Conservation (phyloP, 106 monocot species). For the Agapanthus africanus region DNA sequence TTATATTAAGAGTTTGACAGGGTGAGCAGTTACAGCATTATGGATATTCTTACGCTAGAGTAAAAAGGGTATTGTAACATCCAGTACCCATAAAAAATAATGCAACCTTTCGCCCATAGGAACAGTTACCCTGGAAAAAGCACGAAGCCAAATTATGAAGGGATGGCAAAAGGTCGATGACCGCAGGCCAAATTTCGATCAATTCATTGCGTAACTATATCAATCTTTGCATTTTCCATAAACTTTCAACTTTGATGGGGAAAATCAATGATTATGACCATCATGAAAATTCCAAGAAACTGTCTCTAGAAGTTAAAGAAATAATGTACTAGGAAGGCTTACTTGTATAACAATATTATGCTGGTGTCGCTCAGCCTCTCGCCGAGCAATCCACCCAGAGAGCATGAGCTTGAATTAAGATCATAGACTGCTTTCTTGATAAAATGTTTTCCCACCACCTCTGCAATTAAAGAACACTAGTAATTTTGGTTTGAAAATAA, state of each 20-base stretch:
- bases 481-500: too few species aligned
- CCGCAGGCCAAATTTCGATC: neutral
- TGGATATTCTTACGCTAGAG: too few species aligned
- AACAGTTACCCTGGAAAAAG: neutral
- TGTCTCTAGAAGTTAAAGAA: neutral
- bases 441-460: slow-evolving; percentile 51
- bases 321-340: neutral
- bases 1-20: too few species aligned
- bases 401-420: slow-evolving; percentile 38
- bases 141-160: neutral
- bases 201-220: neutral
- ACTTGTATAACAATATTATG: slow-evolving; percentile 46
- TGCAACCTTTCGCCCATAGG: neutral
- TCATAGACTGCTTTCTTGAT: slow-evolving; percentile 18
- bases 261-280: neutral
- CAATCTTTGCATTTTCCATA: neutral
- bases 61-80: too few species aligned
- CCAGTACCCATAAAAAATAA: too few species aligned
- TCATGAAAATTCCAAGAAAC: neutral
- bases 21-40: too few species aligned
- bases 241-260: neutral
- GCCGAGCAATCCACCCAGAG: slow-evolving; percentile 51
- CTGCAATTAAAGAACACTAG: slow-evolving; percentile 29
- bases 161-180: neutral
- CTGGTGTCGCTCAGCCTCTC: slow-evolving; percentile 11